Conservation (phyloP, 148 eudicot genomes). For the Rhododendron ferrugineum region DNA sequence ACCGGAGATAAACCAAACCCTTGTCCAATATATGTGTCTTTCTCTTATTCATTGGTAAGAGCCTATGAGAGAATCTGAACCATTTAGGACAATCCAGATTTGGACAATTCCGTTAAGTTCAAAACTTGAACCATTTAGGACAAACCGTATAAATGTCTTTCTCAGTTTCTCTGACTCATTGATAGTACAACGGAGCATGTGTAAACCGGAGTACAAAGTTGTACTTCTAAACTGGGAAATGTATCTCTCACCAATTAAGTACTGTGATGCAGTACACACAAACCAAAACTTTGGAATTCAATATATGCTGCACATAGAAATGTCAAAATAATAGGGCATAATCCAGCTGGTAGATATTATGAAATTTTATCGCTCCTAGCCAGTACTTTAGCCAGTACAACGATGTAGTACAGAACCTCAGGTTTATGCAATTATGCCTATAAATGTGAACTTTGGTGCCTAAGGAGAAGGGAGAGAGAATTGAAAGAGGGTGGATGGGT, state of each 20-base stretch:
- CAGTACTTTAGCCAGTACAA: neutral
- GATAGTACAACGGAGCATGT: neutral
- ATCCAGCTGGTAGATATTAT: neutral
- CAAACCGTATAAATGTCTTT: neutral
- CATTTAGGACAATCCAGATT: too few relatives aligned
- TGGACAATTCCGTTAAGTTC: too few relatives aligned
- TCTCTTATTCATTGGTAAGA: too few relatives aligned
- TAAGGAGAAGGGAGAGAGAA: neutral
- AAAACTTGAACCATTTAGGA: too few relatives aligned
- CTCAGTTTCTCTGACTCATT: neutral
- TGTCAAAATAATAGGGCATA: neutral
- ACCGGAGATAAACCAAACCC: too few relatives aligned
- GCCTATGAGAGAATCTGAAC: too few relatives aligned
- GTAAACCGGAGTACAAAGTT: neutral
- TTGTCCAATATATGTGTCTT: too few relatives aligned
- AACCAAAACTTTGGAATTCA: neutral
- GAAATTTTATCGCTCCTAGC: neutral
- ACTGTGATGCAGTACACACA: neutral
- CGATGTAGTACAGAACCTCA: slow-evolving; percentile 1
- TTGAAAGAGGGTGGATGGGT: slow-evolving; percentile 18
- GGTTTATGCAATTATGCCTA: neutral
- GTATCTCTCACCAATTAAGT: neutral
- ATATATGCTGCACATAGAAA: neutral
- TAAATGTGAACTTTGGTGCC: neutral
- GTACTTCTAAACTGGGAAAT: neutral